Base-by-base conservation (phyloP, 1,284 basidiomycete species). In the Trichosporon asahii region DNA sequence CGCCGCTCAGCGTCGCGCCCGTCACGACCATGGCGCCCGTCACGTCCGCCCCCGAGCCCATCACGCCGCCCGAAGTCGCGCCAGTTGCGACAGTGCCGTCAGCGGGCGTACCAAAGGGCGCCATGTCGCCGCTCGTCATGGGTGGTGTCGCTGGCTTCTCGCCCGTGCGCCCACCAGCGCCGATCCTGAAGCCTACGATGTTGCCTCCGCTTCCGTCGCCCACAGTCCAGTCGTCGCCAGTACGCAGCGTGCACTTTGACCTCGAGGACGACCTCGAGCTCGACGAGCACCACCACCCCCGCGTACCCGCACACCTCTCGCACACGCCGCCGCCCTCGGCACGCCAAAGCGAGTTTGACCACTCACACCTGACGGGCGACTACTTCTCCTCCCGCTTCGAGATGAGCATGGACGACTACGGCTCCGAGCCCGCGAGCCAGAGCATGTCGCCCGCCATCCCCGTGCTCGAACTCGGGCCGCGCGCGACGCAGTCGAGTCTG, bases 171-270 rank as follows among this genome's bases (percentile, higher is more conserved):
- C 55, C 55, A 4, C 55, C 27, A 15, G 55, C 55, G 27, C 55
- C 55, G 55, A 60, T 31, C 55, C 55, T 60, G 14, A 18, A 21
- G 18, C 55, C 55, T 4, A 60, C 55, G 18, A n/a, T 60, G 27
- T 27, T 31, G 3, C 55, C 55, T 2, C 29, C 55, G 2, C 27
- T 31, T 5, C 55, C 55, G 12, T 60, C 55, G 40, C 40, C 40
- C 18, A 44, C 40, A 44, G 40, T 12, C 18, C 40, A 44, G 12
- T 12, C 27, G 3, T 31, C 55, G 27, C 29, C 55, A 15, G 29
- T 60, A 18, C 55, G 55, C 53, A 55, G 53, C 64, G 37, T 65
- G 44, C 64, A 65, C 64, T n/a, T 46, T 25, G 18, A 64, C 21
- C 25, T 40, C 33, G 33, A 46, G 21, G 27, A 49, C 15, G 27